Percentiles rank a stretch among this genome's conserved stretches.
Conservation (phyloP, 352 stramenopile genomes). For the Sclerospora graminicola region DNA sequence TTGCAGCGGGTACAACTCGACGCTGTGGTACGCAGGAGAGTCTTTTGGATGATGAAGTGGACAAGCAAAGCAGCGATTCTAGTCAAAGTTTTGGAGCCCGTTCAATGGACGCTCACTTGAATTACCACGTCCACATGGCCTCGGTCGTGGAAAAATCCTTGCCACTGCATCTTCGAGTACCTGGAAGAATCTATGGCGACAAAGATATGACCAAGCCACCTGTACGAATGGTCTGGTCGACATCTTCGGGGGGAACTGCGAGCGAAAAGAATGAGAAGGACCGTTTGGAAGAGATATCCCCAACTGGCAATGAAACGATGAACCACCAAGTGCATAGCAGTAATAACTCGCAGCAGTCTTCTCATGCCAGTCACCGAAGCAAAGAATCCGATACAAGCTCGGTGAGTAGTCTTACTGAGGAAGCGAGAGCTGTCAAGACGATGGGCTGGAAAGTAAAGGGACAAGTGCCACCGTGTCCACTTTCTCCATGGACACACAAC, state of each 20-base stretch:
- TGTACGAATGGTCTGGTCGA: slow-evolving; percentile 23
- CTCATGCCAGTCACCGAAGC: background rate
- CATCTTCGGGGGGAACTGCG: too few species aligned
- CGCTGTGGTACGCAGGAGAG: background rate
- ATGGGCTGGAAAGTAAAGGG: slow-evolving; percentile 12
- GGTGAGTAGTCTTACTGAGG: background rate
- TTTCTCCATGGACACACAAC: slow-evolving; percentile 1
- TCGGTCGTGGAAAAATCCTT: slow-evolving; percentile 26
- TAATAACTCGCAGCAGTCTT: too few species aligned
- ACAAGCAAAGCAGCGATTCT: slow-evolving; percentile 8
- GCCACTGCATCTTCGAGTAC: too few species aligned
- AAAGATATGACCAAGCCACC: slow-evolving; percentile 33
- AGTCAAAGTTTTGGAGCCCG: slow-evolving; percentile 27
- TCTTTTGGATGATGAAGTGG: slow-evolving; percentile 3
- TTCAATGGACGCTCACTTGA: slow-evolving; percentile 44
- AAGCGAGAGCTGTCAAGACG: background rate
- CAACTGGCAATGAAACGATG: background rate
- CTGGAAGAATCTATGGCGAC: slow-evolving; percentile 17
- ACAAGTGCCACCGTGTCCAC: background rate
- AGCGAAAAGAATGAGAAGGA: slow-evolving; percentile 2
- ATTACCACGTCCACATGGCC: slow-evolving; percentile 44
- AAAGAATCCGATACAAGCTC: slow-evolving; percentile 5
- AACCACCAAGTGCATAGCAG: background rate
- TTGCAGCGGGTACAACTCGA: slow-evolving; percentile 22
- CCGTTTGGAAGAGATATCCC: background rate